Percentiles rank a stretch among this genome's conserved stretches.
Conservation (phyloP, 2,329 filamentous ascomycete genomes). For the Pseudocercospora eumusae region DNA sequence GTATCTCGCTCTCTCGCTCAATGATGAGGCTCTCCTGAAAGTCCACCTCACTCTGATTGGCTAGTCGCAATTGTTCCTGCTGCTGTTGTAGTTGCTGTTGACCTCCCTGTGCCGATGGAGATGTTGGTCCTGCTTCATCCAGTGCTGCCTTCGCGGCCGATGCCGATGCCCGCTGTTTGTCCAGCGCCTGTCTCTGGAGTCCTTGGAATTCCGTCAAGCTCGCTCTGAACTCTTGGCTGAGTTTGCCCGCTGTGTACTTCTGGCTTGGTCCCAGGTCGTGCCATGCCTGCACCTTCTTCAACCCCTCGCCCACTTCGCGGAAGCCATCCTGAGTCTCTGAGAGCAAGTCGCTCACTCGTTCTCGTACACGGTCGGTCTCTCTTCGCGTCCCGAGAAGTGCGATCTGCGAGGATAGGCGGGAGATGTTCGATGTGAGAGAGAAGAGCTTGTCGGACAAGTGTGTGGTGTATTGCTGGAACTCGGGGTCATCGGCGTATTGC, state of each 20-base stretch:
- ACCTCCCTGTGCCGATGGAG: constrained; percentile 47
- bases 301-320: constrained; percentile 86
- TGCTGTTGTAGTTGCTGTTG: constrained; percentile 57
- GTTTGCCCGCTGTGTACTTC: constrained; percentile 93
- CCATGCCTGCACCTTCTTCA: constrained; percentile 86
- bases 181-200: constrained; percentile 84
- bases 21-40: constrained; percentile 96
- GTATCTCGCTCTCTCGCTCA: constrained; percentile 94
- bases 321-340: constrained; percentile 85
- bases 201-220: constrained; percentile 88
- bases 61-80: constrained; percentile 73
- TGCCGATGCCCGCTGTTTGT: constrained; percentile 87
- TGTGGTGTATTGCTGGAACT: constrained; percentile 80
- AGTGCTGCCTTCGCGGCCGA: constrained; percentile 79
- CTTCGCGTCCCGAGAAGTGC: constrained; percentile 83
- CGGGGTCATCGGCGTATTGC: constrained; percentile 85
- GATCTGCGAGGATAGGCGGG: constrained; percentile 80
- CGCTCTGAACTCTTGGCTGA: constrained; percentile 88
- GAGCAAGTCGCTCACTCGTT: constrained; percentile 83
- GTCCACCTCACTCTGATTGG: constrained; percentile 91
- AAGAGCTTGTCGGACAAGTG: constrained; percentile 87
- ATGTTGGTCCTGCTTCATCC: constrained; percentile 46
- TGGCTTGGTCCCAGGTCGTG: constrained; percentile 73
- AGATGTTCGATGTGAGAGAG: constrained; percentile 82
- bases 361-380: constrained; percentile 86